Conservation (phyloP, 2,329 filamentous ascomycete species). For the Cercospora nicotianae region DNA sequence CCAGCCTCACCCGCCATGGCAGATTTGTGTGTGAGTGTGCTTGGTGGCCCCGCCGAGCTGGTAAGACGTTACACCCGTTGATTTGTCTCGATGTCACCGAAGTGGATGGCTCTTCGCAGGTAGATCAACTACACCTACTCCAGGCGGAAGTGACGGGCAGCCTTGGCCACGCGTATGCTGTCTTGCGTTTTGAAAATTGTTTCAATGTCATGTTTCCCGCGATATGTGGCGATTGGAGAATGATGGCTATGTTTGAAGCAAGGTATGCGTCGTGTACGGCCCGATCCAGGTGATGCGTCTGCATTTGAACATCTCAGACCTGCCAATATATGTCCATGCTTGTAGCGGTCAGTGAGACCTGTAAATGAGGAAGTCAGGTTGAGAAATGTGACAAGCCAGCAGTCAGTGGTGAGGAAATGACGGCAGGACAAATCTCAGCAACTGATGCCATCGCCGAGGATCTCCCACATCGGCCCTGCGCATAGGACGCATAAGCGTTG, state of each 20-base stretch:
- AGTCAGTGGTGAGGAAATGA: constrained; percentile 21
- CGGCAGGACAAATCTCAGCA: constrained; percentile 13
- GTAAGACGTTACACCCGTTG: constrained; percentile 33
- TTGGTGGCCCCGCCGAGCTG: constrained; percentile 27
- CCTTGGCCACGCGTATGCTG: not conserved
- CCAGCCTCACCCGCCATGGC: constrained; percentile 27
- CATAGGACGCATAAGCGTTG: constrained; percentile 25
- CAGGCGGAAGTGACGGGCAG: not conserved
- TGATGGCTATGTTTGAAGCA: constrained; percentile 8
- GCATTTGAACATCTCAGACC: not conserved
- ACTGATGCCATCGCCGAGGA: constrained; percentile 27
- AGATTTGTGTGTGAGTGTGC: constrained; percentile 20
- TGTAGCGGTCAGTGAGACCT: constrained; percentile 20
- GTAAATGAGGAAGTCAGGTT: constrained; percentile 9
- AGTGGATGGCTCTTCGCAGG: constrained; percentile 18
- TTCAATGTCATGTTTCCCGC: not conserved
- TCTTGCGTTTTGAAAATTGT: not conserved
- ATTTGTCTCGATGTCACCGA: constrained; percentile 26
- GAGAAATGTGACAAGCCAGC: constrained; percentile 22
- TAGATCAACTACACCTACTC: not conserved
- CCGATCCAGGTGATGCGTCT: not conserved
- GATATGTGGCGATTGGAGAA: constrained; percentile 11
- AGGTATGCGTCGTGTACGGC: not conserved
- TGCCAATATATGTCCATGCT: constrained; percentile 5
- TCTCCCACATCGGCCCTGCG: constrained; percentile 26